phyloP scores from a whole-genome alignment of 2,329 filamentous ascomycete species.

The Trichoderma atroviride region DNA sequence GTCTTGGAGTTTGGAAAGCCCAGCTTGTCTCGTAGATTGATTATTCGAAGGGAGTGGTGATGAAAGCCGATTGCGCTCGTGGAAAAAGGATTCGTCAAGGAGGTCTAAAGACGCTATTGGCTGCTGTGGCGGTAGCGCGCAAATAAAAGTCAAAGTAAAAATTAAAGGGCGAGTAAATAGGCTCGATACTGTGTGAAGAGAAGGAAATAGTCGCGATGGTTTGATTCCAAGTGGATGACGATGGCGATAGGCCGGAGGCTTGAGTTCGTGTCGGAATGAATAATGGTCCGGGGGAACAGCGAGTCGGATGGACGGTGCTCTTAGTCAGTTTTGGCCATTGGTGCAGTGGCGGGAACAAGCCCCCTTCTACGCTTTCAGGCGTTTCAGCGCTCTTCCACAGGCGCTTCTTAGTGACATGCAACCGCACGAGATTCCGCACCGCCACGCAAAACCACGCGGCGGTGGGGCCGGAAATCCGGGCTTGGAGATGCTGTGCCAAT shows the following conservation, averaged over 20 bases:
- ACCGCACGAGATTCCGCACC: slow-evolving; percentile 27
- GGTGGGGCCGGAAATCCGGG: slow-evolving; percentile 26
- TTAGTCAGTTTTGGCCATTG: background rate
- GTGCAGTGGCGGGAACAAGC: background rate
- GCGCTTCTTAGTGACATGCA: background rate
- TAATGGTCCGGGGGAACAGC: background rate
- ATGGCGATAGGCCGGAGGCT: slow-evolving; percentile 6
- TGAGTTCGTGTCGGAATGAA: background rate
- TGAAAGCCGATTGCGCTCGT: background rate
- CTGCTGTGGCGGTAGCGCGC: background rate
- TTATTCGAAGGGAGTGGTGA: background rate
- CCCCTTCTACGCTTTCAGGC: background rate
- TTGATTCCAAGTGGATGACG: slow-evolving; percentile 17
- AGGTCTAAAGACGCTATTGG: background rate
- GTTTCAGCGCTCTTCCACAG: background rate
- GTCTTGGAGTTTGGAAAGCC: background rate
- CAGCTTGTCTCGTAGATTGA: background rate
- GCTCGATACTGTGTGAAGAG: background rate
- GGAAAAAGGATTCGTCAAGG: background rate
- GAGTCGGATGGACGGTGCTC: slow-evolving; percentile 1
- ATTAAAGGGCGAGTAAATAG: background rate
- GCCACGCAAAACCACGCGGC: slow-evolving; percentile 33
- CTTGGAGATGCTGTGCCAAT: slow-evolving; percentile 13
- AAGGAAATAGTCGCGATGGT: background rate
- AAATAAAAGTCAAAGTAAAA: background rate